Percentiles rank a stretch among this genome's conserved stretches.
These are phyloP conservation scores for Hypoxylon sp. DNA, from an alignment of 2,329 filamentous ascomycete genomes.

Conservation along the genomic window DNA sequence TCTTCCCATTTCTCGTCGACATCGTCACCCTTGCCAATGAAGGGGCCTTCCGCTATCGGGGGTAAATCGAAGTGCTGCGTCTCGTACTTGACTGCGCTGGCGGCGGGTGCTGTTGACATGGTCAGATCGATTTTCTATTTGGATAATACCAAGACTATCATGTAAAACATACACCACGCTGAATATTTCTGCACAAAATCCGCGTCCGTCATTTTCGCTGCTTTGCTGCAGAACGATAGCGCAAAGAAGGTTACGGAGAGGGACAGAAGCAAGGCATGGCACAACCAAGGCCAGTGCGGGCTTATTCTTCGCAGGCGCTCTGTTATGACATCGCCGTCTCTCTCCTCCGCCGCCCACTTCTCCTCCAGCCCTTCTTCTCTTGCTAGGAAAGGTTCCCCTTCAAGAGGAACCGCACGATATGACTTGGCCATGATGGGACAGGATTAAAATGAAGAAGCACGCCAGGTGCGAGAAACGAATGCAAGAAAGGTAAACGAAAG, in stretches of 20 bases:
- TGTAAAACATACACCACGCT: slow-evolving; percentile 53
- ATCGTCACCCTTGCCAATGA: slow-evolving; percentile 62
- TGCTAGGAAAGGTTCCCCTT: slow-evolving; percentile 50
- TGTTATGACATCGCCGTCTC: slow-evolving; percentile 21
- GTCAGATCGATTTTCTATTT: background rate
- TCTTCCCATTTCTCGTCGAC: slow-evolving; percentile 66
- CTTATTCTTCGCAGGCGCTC: slow-evolving; percentile 34
- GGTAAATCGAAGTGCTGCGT: slow-evolving; percentile 58
- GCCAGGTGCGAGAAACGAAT: slow-evolving; percentile 43
- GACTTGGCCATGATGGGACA: slow-evolving; percentile 45
- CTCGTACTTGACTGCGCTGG: slow-evolving; percentile 57
- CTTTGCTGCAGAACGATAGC: slow-evolving; percentile 50
- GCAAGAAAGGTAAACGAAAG: slow-evolving; percentile 4
- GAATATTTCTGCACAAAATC: slow-evolving; percentile 52
- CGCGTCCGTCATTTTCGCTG: slow-evolving; percentile 46
- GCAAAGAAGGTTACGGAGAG: slow-evolving; percentile 52
- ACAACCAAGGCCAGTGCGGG: slow-evolving; percentile 51
- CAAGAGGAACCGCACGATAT: slow-evolving; percentile 48
- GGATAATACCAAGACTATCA: background rate
- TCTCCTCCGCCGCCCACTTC: slow-evolving; percentile 39
- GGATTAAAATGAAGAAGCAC: slow-evolving; percentile 36
- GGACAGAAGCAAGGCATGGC: slow-evolving; percentile 51
- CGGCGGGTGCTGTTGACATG: slow-evolving; percentile 53
- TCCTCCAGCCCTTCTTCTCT: slow-evolving; percentile 37
- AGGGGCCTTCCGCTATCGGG: slow-evolving; percentile 56